phyloP scores from a whole-genome alignment of 345 rosid species.

The Hibiscus tridactylites region DNA sequence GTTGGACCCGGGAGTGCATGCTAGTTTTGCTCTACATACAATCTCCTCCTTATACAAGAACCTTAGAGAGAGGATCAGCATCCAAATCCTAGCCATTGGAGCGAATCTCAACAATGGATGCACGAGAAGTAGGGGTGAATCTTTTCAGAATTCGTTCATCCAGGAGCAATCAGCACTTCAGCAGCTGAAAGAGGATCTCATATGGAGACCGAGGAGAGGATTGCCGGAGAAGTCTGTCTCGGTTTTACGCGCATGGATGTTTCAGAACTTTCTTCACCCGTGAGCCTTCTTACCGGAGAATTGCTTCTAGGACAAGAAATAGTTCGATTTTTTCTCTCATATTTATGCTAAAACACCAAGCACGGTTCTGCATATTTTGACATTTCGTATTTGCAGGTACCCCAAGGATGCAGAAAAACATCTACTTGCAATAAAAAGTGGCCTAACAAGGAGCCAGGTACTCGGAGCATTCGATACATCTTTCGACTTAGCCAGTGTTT shows the following conservation, averaged over 20 bases:
- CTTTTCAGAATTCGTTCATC: constrained; percentile 36
- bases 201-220: constrained; percentile 94
- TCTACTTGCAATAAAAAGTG: constrained; percentile 80
- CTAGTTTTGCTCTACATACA: constrained; percentile 72
- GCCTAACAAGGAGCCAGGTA: constrained; percentile 95
- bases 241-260: constrained; percentile 92
- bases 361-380: not conserved
- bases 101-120: constrained; percentile 20
- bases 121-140: constrained; percentile 31
- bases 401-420: constrained; percentile 98
- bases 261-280: constrained; percentile 99
- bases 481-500: not conserved
- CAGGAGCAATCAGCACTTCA: constrained; percentile 75
- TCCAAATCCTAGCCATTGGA: constrained; percentile 66
- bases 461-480: not conserved
- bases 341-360: not conserved
- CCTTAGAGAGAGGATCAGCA: constrained; percentile 83
- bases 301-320: not conserved
- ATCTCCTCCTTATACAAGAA: constrained; percentile 59
- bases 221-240: constrained; percentile 87
- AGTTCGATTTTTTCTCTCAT: not conserved
- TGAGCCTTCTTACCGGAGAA: constrained; percentile 20
- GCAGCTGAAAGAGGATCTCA: constrained; percentile 66
- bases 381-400: constrained; percentile 34
- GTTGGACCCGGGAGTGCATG: constrained; percentile 71